Percentiles rank a stretch among this genome's conserved stretches.
These are phyloP conservation scores for Boletus rubropictus DNA, from an alignment of 768 basidiomycete genomes.

Conservation along the genomic window DNA sequence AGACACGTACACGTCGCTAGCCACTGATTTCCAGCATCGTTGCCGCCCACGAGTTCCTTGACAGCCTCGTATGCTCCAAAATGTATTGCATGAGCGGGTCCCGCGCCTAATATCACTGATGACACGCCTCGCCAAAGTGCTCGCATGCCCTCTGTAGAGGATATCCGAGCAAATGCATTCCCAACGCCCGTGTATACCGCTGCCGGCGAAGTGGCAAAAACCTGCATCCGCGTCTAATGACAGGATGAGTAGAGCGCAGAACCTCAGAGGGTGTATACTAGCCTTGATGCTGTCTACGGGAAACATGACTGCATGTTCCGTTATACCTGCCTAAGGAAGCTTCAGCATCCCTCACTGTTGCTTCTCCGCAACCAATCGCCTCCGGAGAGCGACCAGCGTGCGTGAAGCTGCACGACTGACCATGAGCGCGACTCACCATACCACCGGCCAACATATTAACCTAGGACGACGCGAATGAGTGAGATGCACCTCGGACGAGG, in stretches of 20 bases:
- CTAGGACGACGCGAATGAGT: conserved; percentile 33
- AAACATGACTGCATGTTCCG: conserved; percentile 98
- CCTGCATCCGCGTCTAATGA: conserved; percentile 95
- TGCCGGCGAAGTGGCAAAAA: conserved; percentile 79
- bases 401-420: background rate
- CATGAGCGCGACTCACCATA: conserved; percentile 53
- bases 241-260: conserved; percentile 1
- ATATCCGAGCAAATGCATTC: conserved; percentile 87
- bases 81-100: conserved; percentile 96
- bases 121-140: conserved; percentile 95
- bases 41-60: conserved; percentile 89
- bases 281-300: conserved; percentile 99
- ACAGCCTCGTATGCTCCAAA: conserved; percentile 94
- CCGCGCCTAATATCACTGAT: conserved; percentile 92
- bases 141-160: conserved; percentile 87
- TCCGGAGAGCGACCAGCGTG: background rate
- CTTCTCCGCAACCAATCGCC: background rate
- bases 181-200: conserved; percentile 87
- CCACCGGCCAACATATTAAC: conserved; percentile 98
- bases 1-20: conserved; percentile 74
- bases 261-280: conserved; percentile 23
- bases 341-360: conserved; percentile 11
- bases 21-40: conserved; percentile 71
- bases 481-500: conserved; percentile 10
- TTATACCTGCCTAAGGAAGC: conserved; percentile 83